Base-by-base conservation (phyloP, 352 stramenopile species). In the Phytopythium litorale region DNA sequence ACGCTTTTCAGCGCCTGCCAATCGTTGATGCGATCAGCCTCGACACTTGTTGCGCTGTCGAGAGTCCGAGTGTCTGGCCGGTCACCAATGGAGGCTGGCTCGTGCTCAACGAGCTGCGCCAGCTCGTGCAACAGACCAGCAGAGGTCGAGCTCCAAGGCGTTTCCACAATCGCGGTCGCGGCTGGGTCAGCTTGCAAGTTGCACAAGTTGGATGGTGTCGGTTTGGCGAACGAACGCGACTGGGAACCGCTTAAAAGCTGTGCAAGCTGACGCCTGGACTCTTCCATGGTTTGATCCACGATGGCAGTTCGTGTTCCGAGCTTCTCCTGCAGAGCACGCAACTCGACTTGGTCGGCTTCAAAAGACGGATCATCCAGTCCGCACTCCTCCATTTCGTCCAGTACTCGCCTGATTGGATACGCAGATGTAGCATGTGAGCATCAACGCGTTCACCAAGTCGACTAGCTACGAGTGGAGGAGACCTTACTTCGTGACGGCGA, bases 401-500 rank as follows among this genome's bases (percentile, higher is more conserved):
- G 60, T 16, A 72, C 70, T 43, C 66, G 62, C 25, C 76, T 85
- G 37, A 49, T 49, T 25, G 3, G 4, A 28, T n/a, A 0, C 2
- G 2, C 23, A 16, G 21, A 38, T 5, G 5, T 25, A 35, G 7
- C n/a, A 54, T 23, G 25, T 16, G 16, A 37, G 6, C 15, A 23
- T 19, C 15, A 18, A n/a, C 15, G 21, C 18, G 21, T 52, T 5
- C 21, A 9, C 23, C 1, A 52, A 11, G 21, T 19, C 21, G 16
- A 38, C 30, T 21, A 23, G 45, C 21, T 16, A 62, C 28, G 16
- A 38, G 4, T 25, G 51, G 21, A 53, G 11, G 33, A 40, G 35
- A 40, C 3, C 64, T 43, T 71, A 88, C 79, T 72, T 88, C 2
- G 79, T 88, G 25, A 58, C 53, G 3, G 75, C 66, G 6, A 87